phyloP scores from a whole-genome alignment of 495 filamentous ascomycete species.

The Aspergillus sparsus region DNA sequence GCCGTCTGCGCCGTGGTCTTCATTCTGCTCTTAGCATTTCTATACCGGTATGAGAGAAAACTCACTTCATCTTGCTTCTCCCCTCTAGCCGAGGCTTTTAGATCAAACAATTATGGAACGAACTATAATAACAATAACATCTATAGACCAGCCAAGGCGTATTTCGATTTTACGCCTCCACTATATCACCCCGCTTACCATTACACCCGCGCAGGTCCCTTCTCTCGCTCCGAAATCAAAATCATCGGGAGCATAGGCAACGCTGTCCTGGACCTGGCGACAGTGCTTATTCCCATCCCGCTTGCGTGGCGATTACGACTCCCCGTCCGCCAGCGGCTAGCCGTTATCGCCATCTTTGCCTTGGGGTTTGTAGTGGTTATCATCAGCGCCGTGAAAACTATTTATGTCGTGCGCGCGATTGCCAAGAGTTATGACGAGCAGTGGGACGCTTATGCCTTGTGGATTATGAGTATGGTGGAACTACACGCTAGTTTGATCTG shows the following conservation, averaged over 20 bases:
- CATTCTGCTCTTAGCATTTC: not conserved
- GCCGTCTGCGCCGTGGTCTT: not conserved
- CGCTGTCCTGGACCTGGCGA: not conserved
- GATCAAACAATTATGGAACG: no score
- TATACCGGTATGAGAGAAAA: not conserved
- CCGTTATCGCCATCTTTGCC: not conserved
- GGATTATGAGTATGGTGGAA: not conserved
- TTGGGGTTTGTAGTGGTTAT: not conserved
- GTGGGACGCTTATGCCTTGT: not conserved
- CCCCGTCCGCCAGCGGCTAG: not conserved
- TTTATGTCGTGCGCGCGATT: not conserved
- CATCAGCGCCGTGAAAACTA: not conserved
- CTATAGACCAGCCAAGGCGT: not conserved
- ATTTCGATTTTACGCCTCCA: not conserved
- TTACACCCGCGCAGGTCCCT: not conserved
- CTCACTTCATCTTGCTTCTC: not conserved
- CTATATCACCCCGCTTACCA: not conserved
- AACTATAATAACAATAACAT: no score
- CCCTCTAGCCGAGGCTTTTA: not conserved
- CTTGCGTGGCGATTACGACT: not conserved
- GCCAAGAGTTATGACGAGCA: not conserved
- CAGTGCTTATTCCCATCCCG: not conserved
- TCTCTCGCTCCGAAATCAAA: not conserved
- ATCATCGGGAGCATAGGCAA: not conserved
- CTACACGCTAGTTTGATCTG: constrained; percentile 1